Evolutionary conservation across 2,329 filamentous ascomycete species (phyloP).

Genomic region (Botryosphaeria dothidea): DNA sequence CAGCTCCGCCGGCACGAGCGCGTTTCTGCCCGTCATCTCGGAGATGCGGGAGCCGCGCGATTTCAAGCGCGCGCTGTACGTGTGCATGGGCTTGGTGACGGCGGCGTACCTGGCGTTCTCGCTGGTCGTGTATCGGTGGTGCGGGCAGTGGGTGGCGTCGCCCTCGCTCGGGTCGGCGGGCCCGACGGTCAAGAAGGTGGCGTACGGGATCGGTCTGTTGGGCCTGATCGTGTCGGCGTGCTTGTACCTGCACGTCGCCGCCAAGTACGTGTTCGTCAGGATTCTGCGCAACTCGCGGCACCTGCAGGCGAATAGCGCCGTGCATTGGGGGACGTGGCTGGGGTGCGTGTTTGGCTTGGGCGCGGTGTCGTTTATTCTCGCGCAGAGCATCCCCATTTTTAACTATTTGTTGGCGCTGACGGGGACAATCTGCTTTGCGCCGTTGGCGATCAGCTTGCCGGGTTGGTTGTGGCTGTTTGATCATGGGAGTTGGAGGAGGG

Average conservation of each 20-base stretch:
- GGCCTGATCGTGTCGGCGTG: slow-evolving; percentile 54
- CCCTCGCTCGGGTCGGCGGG: slow-evolving; percentile 52
- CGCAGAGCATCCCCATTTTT: slow-evolving; percentile 56
- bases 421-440: slow-evolving; percentile 54
- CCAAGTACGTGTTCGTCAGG: slow-evolving; percentile 54
- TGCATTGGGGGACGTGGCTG: slow-evolving; percentile 52
- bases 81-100: slow-evolving; percentile 60
- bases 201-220: slow-evolving; percentile 53
- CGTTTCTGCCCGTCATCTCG: slow-evolving; percentile 65
- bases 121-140: slow-evolving; percentile 52
- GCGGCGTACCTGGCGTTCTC: slow-evolving; percentile 56
- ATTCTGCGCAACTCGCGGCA: slow-evolving; percentile 50
- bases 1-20: slow-evolving; percentile 59
- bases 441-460: slow-evolving; percentile 50
- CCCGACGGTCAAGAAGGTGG: slow-evolving; percentile 50
- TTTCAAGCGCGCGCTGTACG: slow-evolving; percentile 61
- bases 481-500: slow-evolving; percentile 44
- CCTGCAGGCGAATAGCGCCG: slow-evolving; percentile 49
- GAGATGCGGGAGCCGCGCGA: slow-evolving; percentile 64
- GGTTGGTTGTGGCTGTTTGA: slow-evolving; percentile 56
- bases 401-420: slow-evolving; percentile 55
- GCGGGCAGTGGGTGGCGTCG: slow-evolving; percentile 48
- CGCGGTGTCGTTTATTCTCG: slow-evolving; percentile 44
- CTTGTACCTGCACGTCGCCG: slow-evolving; percentile 54
- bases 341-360: slow-evolving; percentile 50